Percentiles rank a stretch among this genome's conserved stretches.
Conservation (phyloP, 345 rosid species). For the Heritiera littoralis region DNA sequence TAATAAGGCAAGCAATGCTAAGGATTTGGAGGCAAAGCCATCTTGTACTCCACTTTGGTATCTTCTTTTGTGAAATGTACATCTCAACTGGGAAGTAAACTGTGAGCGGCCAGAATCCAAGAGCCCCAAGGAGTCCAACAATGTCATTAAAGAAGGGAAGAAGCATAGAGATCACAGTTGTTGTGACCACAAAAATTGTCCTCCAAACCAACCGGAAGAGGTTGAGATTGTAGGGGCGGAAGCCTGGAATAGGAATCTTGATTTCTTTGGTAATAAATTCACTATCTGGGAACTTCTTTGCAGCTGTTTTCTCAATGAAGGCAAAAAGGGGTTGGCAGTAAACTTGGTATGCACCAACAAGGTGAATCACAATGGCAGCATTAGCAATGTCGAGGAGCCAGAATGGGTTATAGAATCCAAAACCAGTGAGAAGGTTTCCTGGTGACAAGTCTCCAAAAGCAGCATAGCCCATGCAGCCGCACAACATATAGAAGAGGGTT, state of each 20-base stretch:
- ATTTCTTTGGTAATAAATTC: slow-evolving; percentile 57
- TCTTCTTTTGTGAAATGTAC: slow-evolving; percentile 70
- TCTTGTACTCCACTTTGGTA: slow-evolving; percentile 72
- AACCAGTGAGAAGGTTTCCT: slow-evolving; percentile 76
- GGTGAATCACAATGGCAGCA: slow-evolving; percentile 75
- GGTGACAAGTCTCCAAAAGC: slow-evolving; percentile 87
- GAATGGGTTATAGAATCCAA: slow-evolving; percentile 74
- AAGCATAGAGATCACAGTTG: slow-evolving; percentile 80
- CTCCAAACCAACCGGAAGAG: slow-evolving; percentile 84
- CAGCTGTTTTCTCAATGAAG: slow-evolving; percentile 66
- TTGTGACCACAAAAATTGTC: slow-evolving; percentile 66
- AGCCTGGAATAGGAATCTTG: slow-evolving; percentile 50
- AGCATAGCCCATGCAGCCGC: slow-evolving; percentile 87
- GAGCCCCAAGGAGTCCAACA: slow-evolving; percentile 81
- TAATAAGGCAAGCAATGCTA: slow-evolving; percentile 71
- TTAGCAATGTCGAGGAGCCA: slow-evolving; percentile 95
- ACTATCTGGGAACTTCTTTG: slow-evolving; percentile 53
- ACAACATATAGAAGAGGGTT: slow-evolving; percentile 85
- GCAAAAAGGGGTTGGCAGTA: slow-evolving; percentile 84
- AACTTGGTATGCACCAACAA: slow-evolving; percentile 91
- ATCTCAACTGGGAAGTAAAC: slow-evolving; percentile 92
- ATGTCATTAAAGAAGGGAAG: slow-evolving; percentile 86
- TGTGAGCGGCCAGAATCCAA: slow-evolving; percentile 92
- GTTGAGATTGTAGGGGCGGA: slow-evolving; percentile 51
- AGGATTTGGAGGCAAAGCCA: slow-evolving; percentile 77